phyloP scores from a whole-genome alignment of 2,329 filamentous ascomycete genomes.

The Zasmidium cellare region DNA sequence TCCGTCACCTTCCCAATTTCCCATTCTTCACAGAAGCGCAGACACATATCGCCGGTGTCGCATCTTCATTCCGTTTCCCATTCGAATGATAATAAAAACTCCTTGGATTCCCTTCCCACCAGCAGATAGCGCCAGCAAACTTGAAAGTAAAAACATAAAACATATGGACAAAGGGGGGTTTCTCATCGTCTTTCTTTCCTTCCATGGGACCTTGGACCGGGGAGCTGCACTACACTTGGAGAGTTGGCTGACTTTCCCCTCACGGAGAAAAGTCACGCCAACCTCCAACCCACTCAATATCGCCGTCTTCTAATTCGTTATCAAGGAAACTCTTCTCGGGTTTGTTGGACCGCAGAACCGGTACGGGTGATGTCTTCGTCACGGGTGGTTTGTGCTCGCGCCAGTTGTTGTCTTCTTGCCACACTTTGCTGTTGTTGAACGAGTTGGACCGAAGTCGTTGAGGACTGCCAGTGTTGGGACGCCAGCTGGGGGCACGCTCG shows the following conservation, averaged over 20 bases:
- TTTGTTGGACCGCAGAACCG: constrained; percentile 17
- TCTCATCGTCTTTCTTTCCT: too few species aligned
- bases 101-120: constrained; percentile 9
- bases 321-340: constrained; percentile 39
- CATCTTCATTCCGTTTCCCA: background rate
- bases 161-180: constrained; percentile 19
- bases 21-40: constrained; percentile 2
- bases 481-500: constrained; percentile 35
- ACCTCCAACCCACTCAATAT: constrained; percentile 93
- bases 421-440: constrained; percentile 39
- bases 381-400: constrained; percentile 41
- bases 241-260: background rate
- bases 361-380: constrained; percentile 17
- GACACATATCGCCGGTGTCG: constrained; percentile 12
- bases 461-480: constrained; percentile 29
- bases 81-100: constrained; percentile 2
- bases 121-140: constrained; percentile 15
- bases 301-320: constrained; percentile 54
- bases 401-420: constrained; percentile 52
- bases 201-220: background rate
- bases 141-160: constrained; percentile 9
- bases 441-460: constrained; percentile 33
- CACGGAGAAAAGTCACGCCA: constrained; percentile 56
- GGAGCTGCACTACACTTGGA: constrained; percentile 15
- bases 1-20: background rate